A percentile compares a stretch with the other conserved stretches of the same genome.
These are phyloP conservation scores for Aspergillus intermedius DNA, from an alignment of 2,329 filamentous ascomycete genomes.

Conservation along the genomic window DNA sequence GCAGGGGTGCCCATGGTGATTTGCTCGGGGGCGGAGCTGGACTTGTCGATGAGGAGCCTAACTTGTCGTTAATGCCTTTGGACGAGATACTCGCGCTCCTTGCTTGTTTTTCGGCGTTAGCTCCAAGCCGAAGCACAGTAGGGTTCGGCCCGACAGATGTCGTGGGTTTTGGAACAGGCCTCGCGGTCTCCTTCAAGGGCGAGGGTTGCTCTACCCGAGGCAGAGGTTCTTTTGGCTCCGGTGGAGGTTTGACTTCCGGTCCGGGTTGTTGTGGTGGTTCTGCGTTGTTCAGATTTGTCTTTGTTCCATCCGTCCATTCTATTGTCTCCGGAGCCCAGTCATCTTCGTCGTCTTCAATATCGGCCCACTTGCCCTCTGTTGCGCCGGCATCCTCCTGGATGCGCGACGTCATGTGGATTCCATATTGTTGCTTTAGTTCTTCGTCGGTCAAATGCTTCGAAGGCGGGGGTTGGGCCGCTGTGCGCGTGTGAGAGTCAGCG, in stretches of 20 bases:
- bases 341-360: conserved; percentile 63
- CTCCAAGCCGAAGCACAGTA: conserved; percentile 44
- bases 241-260: conserved; percentile 3
- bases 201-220: conserved; percentile 17
- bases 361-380: conserved; percentile 62
- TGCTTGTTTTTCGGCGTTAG: conserved; percentile 40
- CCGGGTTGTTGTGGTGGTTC: conserved; percentile 16
- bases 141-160: conserved; percentile 45
- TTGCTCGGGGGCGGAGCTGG: conserved; percentile 62
- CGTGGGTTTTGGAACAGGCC: conserved; percentile 29
- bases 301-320: conserved; percentile 64
- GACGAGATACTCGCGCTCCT: conserved; percentile 39
- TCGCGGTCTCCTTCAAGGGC: conserved; percentile 19
- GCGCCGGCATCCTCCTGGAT: conserved; percentile 56
- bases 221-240: conserved; percentile 18
- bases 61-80: conserved; percentile 50
- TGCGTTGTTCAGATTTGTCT: conserved; percentile 51
- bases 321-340: conserved; percentile 63
- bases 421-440: conserved; percentile 62
- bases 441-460: conserved; percentile 62
- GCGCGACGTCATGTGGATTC: conserved; percentile 60
- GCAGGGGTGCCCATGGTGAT: conserved; percentile 84
- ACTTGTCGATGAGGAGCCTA: conserved; percentile 41
- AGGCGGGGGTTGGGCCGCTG: conserved; percentile 49
- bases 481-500: conserved; percentile 15